Evolutionary conservation across 345 rosid species (phyloP), one percentile per base, ranked within the genome.

Genomic region (Dipteronia dyeriana): DNA sequence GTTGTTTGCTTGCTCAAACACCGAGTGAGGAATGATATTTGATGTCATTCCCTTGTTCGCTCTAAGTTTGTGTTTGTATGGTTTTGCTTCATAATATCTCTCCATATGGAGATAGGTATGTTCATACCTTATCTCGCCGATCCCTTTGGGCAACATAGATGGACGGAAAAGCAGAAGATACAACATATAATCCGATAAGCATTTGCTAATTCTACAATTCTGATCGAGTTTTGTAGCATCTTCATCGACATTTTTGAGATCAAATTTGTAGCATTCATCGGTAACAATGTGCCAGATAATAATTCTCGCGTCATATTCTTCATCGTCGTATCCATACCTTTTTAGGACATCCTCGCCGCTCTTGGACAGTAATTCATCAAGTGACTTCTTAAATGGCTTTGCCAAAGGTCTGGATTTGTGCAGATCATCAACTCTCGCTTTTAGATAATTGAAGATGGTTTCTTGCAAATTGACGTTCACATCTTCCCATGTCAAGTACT

Each of bases 221-320:
- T 8, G 45, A 41, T 7, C 10, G 1, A 41, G 11, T 41, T 41
- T 41, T 0, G 10, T 9, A 26, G 1, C 14, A 9, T 56, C 57
- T 1, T 1, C 11, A 1, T 41, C 1, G 11, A 8, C 11, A 41
- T 8, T 41, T 6, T 41, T 41, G 45, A 41, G 45, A 0, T 79
- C 31, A 60, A 3, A 14, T 60, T 49, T 49, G 54, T 19, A 2
- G 16, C 0, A 68, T 34, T 10, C 59, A 17, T 73, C 8, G 14
- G 81, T 79, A 2, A 78, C 83, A 20, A 79, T 79, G 62, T 83
- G 75, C 81, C 81, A 80, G 31, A 74, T n/a, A 61, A 71, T 53
- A 29, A 83, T 51, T 67, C 79, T 67, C 12, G 69, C 34, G 45
- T 75, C 73, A 31, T 77, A 65, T 43, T 78, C 66, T 43, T 56